Base-by-base conservation (phyloP, 352 stramenopile genomes). In the Pythium grandisporangium region DNA sequence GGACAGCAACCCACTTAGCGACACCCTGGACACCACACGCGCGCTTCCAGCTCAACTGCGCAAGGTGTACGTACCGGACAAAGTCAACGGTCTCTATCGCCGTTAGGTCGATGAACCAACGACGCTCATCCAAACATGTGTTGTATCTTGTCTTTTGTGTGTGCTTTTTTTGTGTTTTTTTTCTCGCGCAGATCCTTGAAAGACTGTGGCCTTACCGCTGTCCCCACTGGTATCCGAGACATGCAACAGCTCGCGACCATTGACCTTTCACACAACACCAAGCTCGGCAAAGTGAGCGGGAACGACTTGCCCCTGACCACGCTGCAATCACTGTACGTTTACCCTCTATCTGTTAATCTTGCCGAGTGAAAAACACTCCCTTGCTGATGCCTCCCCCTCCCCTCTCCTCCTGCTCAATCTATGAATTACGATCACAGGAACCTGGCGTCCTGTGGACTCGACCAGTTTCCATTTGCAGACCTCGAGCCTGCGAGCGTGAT, bases 271-370 rank as follows among this genome's bases (percentile, higher is more conserved):
- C 22, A 42, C 14, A 49, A 49, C 16, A 30, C 42, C 19, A n/a
- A 17, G 12, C 19, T 49, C 14, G 32, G n/a, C n/a, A n/a, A n/a
- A n/a, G n/a, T n/a, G n/a, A n/a, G n/a, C n/a, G n/a, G n/a, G n/a
- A n/a, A 42, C 6, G 10, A 23, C 14, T 20, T 49, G 13, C n/a
- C 32, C 1, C 34, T 34, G 12, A 42, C 42, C 8, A 23, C 42
- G 14, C n/a, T 49, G 33, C 19, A 24, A 6, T 42, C 21, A 35
- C 42, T 49, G 42, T 49, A 21, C 20, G 32, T 49, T 20, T 12
- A 37, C 26, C n/a, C 29, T 11, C 19, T 17, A n/a, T n/a, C n/a
- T n/a, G n/a, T n/a, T n/a, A n/a, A n/a, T n/a, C n/a, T n/a, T n/a
- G n/a, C n/a, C n/a, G n/a, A n/a, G n/a, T n/a, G n/a, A n/a, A n/a